A percentile compares a stretch with the other conserved stretches of the same genome.
These are phyloP conservation scores for Penicillium simplicissimum DNA, from an alignment of 495 filamentous ascomycete species.

Conservation along the genomic window DNA sequence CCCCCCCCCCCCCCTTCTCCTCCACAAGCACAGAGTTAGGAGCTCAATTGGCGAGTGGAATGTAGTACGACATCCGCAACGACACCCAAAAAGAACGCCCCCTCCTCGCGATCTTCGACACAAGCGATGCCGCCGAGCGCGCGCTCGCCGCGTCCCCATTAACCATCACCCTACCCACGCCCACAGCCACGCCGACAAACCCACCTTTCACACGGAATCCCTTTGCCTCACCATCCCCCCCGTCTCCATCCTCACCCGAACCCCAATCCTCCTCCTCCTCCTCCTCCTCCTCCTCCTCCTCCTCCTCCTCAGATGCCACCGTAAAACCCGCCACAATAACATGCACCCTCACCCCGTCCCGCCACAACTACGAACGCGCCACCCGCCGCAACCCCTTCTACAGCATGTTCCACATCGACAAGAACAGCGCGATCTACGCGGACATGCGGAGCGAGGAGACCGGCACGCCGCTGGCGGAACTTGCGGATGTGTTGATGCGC, in stretches of 20 bases:
- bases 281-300: too few relatives aligned
- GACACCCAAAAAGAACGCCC: constrained; percentile 14
- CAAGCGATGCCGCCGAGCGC: constrained; percentile 31
- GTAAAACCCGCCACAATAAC: constrained; percentile 9
- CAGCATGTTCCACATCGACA: constrained; percentile 20
- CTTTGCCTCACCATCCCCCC: background rate
- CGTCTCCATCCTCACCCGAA: background rate
- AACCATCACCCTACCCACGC: constrained; percentile 14
- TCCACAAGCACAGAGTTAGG: background rate
- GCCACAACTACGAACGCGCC: constrained; percentile 29
- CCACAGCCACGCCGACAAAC: background rate
- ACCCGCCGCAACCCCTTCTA: constrained; percentile 38
- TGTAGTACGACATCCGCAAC: constrained; percentile 22
- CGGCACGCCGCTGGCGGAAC: constrained; percentile 28
- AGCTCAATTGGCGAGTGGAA: background rate
- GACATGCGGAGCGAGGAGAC: constrained; percentile 30
- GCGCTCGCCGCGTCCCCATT: constrained; percentile 41
- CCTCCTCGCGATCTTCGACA: constrained; percentile 41
- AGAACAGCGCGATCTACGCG: constrained; percentile 17
- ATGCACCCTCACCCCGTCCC: constrained; percentile 29
- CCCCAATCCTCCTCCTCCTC: background rate
- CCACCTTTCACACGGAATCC: background rate
- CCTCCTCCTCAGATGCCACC: constrained; percentile 3
- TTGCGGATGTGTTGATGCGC: constrained; percentile 34
- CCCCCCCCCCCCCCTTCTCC: background rate